Evolutionary conservation across 495 filamentous ascomycete genomes (phyloP).

Genomic region (Cetradonia linearis): DNA sequence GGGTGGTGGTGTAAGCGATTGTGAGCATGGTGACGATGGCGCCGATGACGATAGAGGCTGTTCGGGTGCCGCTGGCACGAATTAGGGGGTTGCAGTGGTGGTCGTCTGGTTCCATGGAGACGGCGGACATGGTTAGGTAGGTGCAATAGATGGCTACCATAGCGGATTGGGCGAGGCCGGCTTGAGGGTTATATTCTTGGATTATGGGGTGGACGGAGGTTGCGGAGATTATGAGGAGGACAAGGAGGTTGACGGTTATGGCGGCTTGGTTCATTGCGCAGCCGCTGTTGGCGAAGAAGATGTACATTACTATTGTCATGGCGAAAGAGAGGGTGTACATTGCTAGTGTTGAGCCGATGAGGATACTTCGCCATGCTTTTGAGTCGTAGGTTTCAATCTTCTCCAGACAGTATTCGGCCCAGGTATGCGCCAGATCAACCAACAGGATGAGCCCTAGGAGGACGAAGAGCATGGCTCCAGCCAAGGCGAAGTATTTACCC

Average conservation of each 20-base stretch:
- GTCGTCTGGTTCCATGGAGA: constrained; percentile 97
- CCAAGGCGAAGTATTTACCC: constrained; percentile 85
- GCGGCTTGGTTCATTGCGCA: constrained; percentile 92
- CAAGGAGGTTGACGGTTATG: constrained; percentile 66
- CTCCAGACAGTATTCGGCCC: constrained; percentile 89
- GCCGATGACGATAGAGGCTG: constrained; percentile 77
- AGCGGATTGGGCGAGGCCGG: constrained; percentile 88
- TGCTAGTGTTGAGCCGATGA: constrained; percentile 83
- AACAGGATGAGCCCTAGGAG: constrained; percentile 84
- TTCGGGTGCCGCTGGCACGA: constrained; percentile 80
- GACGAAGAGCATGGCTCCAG: constrained; percentile 87
- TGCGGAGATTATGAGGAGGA: constrained; percentile 70
- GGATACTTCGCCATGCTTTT: constrained; percentile 65
- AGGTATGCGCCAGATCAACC: constrained; percentile 93
- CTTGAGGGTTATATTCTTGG: constrained; percentile 86
- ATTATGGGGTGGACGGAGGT: constrained; percentile 83
- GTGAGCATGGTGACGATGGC: constrained; percentile 95
- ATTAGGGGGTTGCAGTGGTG: constrained; percentile 86
- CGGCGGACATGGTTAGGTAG: constrained; percentile 95
- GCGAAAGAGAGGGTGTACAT: constrained; percentile 87
- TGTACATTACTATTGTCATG: constrained; percentile 94
- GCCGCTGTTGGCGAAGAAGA: constrained; percentile 77
- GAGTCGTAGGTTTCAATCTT: constrained; percentile 91
- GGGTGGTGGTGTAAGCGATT: constrained; percentile 93
- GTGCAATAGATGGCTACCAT: constrained; percentile 98